Percentiles rank a stretch among this genome's conserved stretches.
These are phyloP conservation scores for Silene latifolia DNA, from an alignment of 148 eudicot species.

Conservation along the genomic window DNA sequence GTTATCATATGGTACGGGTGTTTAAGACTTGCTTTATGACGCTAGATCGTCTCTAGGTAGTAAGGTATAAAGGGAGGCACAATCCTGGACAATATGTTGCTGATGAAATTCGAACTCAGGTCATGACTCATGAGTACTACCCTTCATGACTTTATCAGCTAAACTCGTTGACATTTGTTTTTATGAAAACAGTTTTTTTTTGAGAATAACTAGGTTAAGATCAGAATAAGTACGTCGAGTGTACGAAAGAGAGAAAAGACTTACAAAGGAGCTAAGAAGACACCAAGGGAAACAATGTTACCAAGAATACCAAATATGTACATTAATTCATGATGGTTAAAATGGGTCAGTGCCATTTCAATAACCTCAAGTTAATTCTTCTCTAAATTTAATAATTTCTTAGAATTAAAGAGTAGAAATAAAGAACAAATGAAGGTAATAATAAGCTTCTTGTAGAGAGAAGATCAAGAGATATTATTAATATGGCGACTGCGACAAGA, in stretches of 20 bases:
- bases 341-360: conserved; percentile 39
- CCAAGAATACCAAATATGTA: conserved; percentile 60
- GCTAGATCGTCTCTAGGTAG: no score
- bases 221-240: neutral
- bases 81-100: no score
- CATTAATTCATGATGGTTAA: conserved; percentile 30
- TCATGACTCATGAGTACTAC: no score
- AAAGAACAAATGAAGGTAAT: neutral
- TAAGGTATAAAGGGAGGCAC: no score
- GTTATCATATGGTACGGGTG: no score
- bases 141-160: no score
- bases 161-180: no score
- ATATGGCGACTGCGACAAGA: conserved; percentile 23
- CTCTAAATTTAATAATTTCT: neutral
- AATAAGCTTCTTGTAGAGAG: neutral
- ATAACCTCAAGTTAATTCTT: neutral
- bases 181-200: no score
- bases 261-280: conserved; percentile 71
- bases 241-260: conserved; percentile 11
- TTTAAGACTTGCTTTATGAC: no score
- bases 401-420: neutral
- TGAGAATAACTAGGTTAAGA: no score
- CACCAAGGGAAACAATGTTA: conserved; percentile 60
- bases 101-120: no score
- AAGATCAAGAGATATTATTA: conserved; percentile 7